Evolutionary conservation across 371 early-diverging fungal species (phyloP), one percentile per base, ranked within the genome.

Genomic region (Rhizopus sp.): DNA sequence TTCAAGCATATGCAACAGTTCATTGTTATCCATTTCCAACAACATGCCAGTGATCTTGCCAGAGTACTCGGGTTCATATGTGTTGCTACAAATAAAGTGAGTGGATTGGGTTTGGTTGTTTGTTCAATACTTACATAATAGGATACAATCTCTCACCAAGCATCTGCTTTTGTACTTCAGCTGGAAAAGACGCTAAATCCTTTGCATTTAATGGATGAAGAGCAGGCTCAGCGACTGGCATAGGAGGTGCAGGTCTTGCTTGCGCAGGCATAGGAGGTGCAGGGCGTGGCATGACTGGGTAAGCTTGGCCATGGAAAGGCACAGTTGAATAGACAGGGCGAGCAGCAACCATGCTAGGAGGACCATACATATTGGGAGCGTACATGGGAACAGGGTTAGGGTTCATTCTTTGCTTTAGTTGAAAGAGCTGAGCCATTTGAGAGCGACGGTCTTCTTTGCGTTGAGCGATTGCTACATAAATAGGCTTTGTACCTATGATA

Each of bases 1-100:
- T 69, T 93, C 91, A 52, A 94, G 64, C 60, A 95, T 66, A 64
- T 85, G 82, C 60, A 94, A 72, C 34, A 94, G 75, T 68, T 95
- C 94, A 52, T 78, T 69, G 66, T 90, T 89, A 68, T 93, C 92
- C 94, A 94, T 94, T 75, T 95, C 95, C 55, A 95, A 78, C 50
- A 95, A 81, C 94, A 95, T 95, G 60, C 95, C 95, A 32, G 95
- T 95, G 66, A 95, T 89, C 85, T 95, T 95, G 62, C 91, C 90
- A 59, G 94, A 89, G 50, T 69, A 68, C 32, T 80, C 78, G 49
- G 83, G 84, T 59, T 89, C 83, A 55, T 68, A 68, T 41, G 59
- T 64, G 56, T 65, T 68, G 47, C 46, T 46, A 46, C 29, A 29
- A 9, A n/a, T 9, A 5, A 46, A 9, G 9, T 10, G 1, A 42